Evolutionary conservation across 148 eudicot species (phyloP).

Genomic region (Diospyros lotus): DNA sequence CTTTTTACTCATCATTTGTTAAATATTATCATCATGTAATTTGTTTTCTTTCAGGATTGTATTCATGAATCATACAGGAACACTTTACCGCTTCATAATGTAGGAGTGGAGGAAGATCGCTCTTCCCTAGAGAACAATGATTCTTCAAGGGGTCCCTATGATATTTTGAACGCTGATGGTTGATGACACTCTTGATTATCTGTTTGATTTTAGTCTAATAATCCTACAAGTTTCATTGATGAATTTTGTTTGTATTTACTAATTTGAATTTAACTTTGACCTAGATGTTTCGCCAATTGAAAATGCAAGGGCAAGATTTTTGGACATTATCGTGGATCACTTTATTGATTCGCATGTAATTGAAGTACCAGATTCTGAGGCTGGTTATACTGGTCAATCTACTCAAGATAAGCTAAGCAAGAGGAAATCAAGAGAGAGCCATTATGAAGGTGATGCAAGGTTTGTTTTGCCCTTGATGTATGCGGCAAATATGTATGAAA

Average conservation of each 20-base stretch:
- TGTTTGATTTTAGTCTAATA: constrained; percentile 7
- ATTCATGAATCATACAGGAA: constrained; percentile 65
- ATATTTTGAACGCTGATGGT: constrained; percentile 58
- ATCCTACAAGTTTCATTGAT: neutral
- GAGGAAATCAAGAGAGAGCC: constrained; percentile 60
- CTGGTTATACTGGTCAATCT: constrained; percentile 40
- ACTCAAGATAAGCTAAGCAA: constrained; percentile 67
- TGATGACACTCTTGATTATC: constrained; percentile 8
- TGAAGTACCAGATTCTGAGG: constrained; percentile 51
- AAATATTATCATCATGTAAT: neutral
- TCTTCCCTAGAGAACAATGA: constrained; percentile 69
- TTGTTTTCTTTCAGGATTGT: constrained; percentile 52
- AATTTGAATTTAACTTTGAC: constrained; percentile 6
- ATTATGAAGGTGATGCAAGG: constrained; percentile 80
- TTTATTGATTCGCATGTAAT: constrained; percentile 56
- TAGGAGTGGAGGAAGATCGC: constrained; percentile 68
- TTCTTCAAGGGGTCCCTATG: constrained; percentile 45
- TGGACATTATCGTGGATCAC: constrained; percentile 75
- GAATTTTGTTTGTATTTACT: constrained; percentile 12
- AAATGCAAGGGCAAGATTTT: constrained; percentile 72
- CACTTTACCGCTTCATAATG: constrained; percentile 47
- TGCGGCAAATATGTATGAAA: constrained; percentile 90
- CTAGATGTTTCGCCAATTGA: constrained; percentile 84
- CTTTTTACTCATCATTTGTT: neutral
- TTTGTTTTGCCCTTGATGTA: constrained; percentile 91